These are phyloP conservation scores for Calonectria pauciramosa DNA, from an alignment of 2,329 filamentous ascomycete species.

Conservation along the genomic window DNA sequence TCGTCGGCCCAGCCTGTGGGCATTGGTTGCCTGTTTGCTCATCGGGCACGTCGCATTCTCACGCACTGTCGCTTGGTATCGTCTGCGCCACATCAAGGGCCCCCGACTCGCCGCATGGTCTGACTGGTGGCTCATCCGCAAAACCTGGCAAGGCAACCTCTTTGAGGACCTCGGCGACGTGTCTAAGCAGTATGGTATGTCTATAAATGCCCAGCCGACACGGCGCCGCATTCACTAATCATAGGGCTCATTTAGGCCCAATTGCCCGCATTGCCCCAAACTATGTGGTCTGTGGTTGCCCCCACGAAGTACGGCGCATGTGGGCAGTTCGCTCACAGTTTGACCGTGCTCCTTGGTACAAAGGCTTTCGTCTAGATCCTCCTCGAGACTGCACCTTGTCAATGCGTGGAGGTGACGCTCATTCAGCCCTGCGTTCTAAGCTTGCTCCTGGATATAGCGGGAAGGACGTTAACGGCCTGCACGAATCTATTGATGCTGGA, in stretches of 20 bases:
- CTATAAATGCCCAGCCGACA: not conserved
- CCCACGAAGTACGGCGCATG: constrained; percentile 17
- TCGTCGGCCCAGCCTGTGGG: not conserved
- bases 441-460: constrained; percentile 24
- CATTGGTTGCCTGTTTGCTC: not conserved
- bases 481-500: constrained; percentile 15
- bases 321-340: constrained; percentile 23
- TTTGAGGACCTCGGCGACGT: constrained; percentile 22
- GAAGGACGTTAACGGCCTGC: constrained; percentile 7
- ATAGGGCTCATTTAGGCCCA: not conserved
- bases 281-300: constrained; percentile 19
- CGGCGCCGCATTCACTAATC: not conserved
- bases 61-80: constrained; percentile 6
- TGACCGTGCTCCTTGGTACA: constrained; percentile 21
- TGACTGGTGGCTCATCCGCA: constrained; percentile 23
- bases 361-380: constrained; percentile 23
- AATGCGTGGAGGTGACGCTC: constrained; percentile 14
- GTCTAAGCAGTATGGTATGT: constrained; percentile 22
- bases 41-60: not conserved
- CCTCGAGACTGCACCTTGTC: constrained; percentile 20
- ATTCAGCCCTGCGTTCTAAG: constrained; percentile 16
- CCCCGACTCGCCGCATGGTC: constrained; percentile 20
- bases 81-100: constrained; percentile 20
- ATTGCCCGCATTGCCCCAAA: constrained; percentile 25
- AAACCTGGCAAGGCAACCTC: constrained; percentile 17